A percentile compares a stretch with the other conserved stretches of the same genome.
phyloP scores from a whole-genome alignment of 2,329 filamentous ascomycete species.

The Beauveria medogensis region DNA sequence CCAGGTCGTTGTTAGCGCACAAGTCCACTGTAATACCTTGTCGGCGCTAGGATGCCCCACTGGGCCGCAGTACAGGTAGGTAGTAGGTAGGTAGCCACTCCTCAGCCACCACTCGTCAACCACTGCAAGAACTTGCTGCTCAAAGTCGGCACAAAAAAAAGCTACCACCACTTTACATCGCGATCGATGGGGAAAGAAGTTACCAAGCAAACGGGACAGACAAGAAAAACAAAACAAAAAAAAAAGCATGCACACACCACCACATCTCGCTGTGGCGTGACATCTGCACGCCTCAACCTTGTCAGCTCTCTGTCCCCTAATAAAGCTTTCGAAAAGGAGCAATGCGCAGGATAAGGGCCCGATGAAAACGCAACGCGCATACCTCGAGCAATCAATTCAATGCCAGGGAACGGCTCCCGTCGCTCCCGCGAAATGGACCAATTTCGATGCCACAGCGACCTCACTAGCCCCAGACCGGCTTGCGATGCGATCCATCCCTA shows the following conservation, averaged over 20 bases:
- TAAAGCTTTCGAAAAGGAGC: not conserved
- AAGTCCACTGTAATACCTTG: not conserved
- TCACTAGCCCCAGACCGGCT: not conserved
- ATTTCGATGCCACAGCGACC: constrained; percentile 1
- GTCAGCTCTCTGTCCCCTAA: not conserved
- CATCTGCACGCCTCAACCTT: not conserved
- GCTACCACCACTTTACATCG: too few relatives aligned
- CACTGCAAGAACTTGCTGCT: too few relatives aligned
- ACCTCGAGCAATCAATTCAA: not conserved
- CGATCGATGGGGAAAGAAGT: not conserved
- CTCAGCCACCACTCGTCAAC: too few relatives aligned
- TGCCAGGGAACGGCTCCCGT: not conserved
- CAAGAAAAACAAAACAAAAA: not conserved
- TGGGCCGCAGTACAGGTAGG: too few relatives aligned
- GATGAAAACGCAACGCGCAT: not conserved
- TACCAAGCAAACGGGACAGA: not conserved
- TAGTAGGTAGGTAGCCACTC: not conserved
- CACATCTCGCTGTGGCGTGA: not conserved
- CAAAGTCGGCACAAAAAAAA: too few relatives aligned
- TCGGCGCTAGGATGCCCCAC: too few relatives aligned
- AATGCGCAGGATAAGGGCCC: not conserved
- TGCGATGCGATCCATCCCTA: not conserved
- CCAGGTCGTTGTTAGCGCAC: not conserved
- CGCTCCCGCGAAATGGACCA: not conserved
- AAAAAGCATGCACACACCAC: not conserved